A percentile compares a stretch with the other conserved stretches of the same genome.
Evolutionary conservation across 306 rosid genomes (phyloP).

Genomic region (Lupinus albus): DNA sequence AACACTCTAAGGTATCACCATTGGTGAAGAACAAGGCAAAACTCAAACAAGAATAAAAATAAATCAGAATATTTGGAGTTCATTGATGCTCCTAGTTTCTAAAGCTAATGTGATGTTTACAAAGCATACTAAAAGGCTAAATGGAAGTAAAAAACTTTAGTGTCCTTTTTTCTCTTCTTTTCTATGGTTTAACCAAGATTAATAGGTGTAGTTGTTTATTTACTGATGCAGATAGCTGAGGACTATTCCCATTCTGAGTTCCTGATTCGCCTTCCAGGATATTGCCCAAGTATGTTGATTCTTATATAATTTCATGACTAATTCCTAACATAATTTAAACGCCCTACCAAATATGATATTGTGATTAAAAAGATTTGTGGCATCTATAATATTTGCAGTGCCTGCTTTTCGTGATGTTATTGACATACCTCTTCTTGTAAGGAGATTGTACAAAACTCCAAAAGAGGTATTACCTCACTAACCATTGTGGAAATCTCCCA

Average conservation of each 20-base stretch:
- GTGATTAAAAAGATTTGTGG: slow-evolving; percentile 20
- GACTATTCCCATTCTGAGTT: slow-evolving; percentile 96
- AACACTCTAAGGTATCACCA: slow-evolving; percentile 18
- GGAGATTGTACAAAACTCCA: slow-evolving; percentile 83
- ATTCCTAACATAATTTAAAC: slow-evolving; percentile 22
- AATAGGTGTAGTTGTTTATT: slow-evolving; percentile 26
- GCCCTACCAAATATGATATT: background rate
- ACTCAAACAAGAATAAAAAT: background rate
- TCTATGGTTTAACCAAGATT: slow-evolving; percentile 34
- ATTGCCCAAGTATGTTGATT: slow-evolving; percentile 80
- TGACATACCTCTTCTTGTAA: slow-evolving; percentile 91
- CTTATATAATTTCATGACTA: slow-evolving; percentile 11
- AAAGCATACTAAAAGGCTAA: background rate
- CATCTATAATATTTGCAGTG: slow-evolving; percentile 54
- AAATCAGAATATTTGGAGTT: slow-evolving; percentile 11
- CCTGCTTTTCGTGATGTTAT: slow-evolving; percentile 93
- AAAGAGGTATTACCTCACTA: slow-evolving; percentile 67
- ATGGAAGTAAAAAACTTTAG: background rate
- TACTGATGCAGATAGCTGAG: slow-evolving; percentile 74
- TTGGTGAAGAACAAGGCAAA: background rate
- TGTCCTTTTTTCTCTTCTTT: slow-evolving; percentile 17
- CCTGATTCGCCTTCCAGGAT: slow-evolving; percentile 96
- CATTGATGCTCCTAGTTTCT: slow-evolving; percentile 1
- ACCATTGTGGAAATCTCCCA: slow-evolving; percentile 31
- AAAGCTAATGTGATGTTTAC: slow-evolving; percentile 18